Conservation (phyloP, 805 yeast species). For the Yamadazyma endophytica region DNA sequence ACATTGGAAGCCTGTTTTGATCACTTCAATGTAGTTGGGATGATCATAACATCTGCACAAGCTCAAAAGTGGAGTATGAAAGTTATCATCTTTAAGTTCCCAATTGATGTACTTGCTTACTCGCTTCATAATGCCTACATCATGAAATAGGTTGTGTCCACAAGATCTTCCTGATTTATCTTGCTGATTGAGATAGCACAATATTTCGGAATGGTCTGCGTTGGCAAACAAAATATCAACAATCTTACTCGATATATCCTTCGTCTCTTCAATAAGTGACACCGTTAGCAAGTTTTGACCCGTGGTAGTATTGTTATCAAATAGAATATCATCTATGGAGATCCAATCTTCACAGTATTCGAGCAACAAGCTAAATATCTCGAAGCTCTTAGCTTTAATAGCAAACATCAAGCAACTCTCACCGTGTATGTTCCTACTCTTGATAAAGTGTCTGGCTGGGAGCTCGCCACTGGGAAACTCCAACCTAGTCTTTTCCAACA, state of each 20-base stretch:
- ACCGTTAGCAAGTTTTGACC: slow-evolving; percentile 56
- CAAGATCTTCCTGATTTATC: slow-evolving; percentile 57
- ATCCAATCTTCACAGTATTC: slow-evolving; percentile 44
- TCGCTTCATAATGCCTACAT: slow-evolving; percentile 43
- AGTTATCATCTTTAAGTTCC: slow-evolving; percentile 58
- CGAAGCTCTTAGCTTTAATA: slow-evolving; percentile 42
- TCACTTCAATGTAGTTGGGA: slow-evolving; percentile 48
- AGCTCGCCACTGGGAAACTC: slow-evolving; percentile 9
- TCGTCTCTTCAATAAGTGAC: slow-evolving; percentile 56
- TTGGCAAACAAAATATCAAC: slow-evolving; percentile 35
- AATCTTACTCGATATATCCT: slow-evolving; percentile 43
- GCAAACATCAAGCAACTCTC: slow-evolving; percentile 71
- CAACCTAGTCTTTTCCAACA: slow-evolving; percentile 12
- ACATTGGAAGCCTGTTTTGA: slow-evolving; percentile 41
- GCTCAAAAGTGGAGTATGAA: slow-evolving; percentile 76
- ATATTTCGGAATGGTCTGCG: slow-evolving; percentile 44
- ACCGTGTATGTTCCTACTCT: slow-evolving; percentile 43
- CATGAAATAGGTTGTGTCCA: slow-evolving; percentile 72
- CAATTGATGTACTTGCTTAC: slow-evolving; percentile 67
- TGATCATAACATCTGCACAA: slow-evolving; percentile 81
- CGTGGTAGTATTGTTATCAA: slow-evolving; percentile 51
- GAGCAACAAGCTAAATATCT: slow-evolving; percentile 44
- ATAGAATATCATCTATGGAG: slow-evolving; percentile 62
- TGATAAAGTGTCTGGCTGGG: slow-evolving; percentile 18
- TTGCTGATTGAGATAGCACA: slow-evolving; percentile 41